A percentile compares a stretch with the other conserved stretches of the same genome.
These are phyloP conservation scores for Quercus alba DNA, from an alignment of 306 rosid genomes.

Conservation along the genomic window DNA sequence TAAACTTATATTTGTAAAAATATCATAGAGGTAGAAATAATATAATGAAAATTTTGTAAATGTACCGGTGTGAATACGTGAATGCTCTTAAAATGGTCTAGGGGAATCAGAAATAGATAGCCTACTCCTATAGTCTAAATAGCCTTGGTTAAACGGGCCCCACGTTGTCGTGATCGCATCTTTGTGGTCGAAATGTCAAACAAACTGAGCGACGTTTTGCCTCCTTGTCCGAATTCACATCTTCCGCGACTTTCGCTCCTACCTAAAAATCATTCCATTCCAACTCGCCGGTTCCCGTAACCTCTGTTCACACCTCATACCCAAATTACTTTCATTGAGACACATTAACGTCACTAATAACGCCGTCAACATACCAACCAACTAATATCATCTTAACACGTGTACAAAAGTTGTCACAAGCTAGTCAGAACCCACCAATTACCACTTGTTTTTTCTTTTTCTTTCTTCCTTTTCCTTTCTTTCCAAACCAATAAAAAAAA, in stretches of 20 bases:
- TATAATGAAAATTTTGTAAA: too few relatives aligned
- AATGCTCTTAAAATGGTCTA: too few relatives aligned
- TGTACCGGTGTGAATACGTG: fast-evolving
- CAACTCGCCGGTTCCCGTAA: background rate
- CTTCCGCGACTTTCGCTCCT: background rate
- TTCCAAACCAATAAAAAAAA: background rate
- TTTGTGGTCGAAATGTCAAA: too few relatives aligned
- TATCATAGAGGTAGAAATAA: fast-evolving
- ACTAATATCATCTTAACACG: background rate
- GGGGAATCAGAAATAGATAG: too few relatives aligned
- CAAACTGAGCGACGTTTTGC: background rate
- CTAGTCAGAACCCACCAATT: background rate
- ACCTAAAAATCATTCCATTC: background rate
- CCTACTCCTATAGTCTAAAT: too few relatives aligned
- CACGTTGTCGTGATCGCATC: too few relatives aligned
- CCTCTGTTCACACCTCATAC: too few relatives aligned
- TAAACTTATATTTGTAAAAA: fast-evolving
- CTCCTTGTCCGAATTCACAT: background rate
- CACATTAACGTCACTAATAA: background rate
- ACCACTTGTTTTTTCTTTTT: background rate
- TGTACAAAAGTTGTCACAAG: background rate
- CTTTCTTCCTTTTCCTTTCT: background rate
- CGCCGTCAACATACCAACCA: background rate
- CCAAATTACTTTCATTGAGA: background rate
- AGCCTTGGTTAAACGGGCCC: too few relatives aligned